Evolutionary conservation across 2,329 filamentous ascomycete species (phyloP).

Genomic region (Verticillium albo-atrum): DNA sequence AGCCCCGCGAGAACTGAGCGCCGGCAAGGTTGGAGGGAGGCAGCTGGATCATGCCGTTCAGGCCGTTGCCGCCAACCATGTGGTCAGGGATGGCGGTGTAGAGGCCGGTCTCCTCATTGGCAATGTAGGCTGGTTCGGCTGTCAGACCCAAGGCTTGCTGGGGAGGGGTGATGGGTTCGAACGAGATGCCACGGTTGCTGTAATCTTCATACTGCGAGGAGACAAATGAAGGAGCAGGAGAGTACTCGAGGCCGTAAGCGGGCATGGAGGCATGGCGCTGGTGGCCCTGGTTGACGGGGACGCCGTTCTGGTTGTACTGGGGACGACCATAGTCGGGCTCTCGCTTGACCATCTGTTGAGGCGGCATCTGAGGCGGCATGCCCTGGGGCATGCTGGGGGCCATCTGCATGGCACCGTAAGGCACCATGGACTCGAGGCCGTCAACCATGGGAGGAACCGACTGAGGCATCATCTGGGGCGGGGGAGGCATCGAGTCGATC

Average conservation of each 20-base stretch:
- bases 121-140: slow-evolving; percentile 91
- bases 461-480: slow-evolving; percentile 71
- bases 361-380: slow-evolving; percentile 12
- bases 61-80: slow-evolving; percentile 66
- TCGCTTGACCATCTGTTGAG: slow-evolving; percentile 71
- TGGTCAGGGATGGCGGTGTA: slow-evolving; percentile 95
- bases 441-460: slow-evolving; percentile 53
- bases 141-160: slow-evolving; percentile 80
- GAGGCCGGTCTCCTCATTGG: slow-evolving; percentile 93
- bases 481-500: slow-evolving; percentile 91
- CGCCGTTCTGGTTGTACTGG: slow-evolving; percentile 89
- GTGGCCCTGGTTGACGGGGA: slow-evolving; percentile 77
- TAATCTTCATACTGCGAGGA: slow-evolving; percentile 99
- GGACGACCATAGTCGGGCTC: slow-evolving; percentile 79
- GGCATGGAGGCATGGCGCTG: slow-evolving; percentile 98
- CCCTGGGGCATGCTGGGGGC: slow-evolving; percentile 56
- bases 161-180: slow-evolving; percentile 93
- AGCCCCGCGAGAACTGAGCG: slow-evolving; percentile 72
- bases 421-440: slow-evolving; percentile 68
- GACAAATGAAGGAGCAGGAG: slow-evolving; percentile 93
- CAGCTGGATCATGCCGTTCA: slow-evolving; percentile 88
- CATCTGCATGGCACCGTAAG: slow-evolving; percentile 68
- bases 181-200: slow-evolving; percentile 92
- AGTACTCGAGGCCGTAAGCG: slow-evolving; percentile 91
- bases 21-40: slow-evolving; percentile 80